phyloP scores from a whole-genome alignment of 495 filamentous ascomycete genomes.

The Peziza echinospora region DNA sequence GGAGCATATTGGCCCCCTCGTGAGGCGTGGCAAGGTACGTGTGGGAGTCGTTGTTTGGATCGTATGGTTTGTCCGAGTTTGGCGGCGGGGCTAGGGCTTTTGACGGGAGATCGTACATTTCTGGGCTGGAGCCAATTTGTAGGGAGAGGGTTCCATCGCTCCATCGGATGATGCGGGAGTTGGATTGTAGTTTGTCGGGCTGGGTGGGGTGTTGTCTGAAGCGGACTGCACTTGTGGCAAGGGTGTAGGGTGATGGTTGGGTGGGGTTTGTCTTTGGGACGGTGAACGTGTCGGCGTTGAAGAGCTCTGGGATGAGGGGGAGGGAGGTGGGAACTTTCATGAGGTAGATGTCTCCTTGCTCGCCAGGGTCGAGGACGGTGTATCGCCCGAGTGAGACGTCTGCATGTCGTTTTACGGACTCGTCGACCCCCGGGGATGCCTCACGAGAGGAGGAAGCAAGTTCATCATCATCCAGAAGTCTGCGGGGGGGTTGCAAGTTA shows the following conservation, averaged over 20 bases:
- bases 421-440: conserved; percentile 23
- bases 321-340: conserved; percentile 45
- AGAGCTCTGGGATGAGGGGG: conserved; percentile 40
- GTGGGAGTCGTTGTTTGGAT: conserved; percentile 40
- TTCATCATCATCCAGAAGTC: conserved; percentile 42
- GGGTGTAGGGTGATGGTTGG: conserved; percentile 35
- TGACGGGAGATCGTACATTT: conserved; percentile 42
- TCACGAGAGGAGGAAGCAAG: conserved; percentile 46
- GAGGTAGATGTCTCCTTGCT: conserved; percentile 42
- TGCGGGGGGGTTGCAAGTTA: conserved; percentile 18
- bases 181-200: conserved; percentile 37
- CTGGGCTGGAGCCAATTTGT: conserved; percentile 42
- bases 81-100: conserved; percentile 44
- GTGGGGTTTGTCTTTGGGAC: conserved; percentile 30
- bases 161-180: conserved; percentile 51
- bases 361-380: conserved; percentile 38
- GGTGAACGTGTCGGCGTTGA: conserved; percentile 40
- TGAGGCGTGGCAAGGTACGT: conserved; percentile 45
- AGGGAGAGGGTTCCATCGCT: conserved; percentile 53
- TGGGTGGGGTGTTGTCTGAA: conserved; percentile 48
- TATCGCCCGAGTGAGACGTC: conserved; percentile 35
- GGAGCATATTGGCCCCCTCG: conserved; percentile 35
- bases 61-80: conserved; percentile 28
- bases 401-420: conserved; percentile 27
- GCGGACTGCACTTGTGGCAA: conserved; percentile 44